A percentile compares a stretch with the other conserved stretches of the same genome.
These are phyloP conservation scores for Diaporthe batatas DNA, from an alignment of 2,329 filamentous ascomycete genomes.

Conservation along the genomic window DNA sequence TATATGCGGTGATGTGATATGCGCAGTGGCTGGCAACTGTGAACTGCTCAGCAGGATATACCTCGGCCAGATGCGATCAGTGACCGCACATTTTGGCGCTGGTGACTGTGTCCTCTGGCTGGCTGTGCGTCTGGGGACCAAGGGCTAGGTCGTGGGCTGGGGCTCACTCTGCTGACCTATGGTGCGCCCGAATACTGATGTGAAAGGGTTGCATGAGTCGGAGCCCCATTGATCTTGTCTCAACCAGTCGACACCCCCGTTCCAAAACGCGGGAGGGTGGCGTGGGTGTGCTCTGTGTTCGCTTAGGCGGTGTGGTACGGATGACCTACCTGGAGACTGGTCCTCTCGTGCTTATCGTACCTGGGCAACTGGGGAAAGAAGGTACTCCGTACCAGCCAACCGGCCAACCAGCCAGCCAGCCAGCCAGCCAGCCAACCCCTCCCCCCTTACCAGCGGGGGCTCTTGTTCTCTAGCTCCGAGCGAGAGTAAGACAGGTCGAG, in stretches of 20 bases:
- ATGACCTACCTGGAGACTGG: slow-evolving; percentile 25
- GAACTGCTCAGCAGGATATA: neutral
- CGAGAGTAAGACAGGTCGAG: slow-evolving; percentile 7
- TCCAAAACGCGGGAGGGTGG: slow-evolving; percentile 36
- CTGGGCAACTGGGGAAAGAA: neutral
- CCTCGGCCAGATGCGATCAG: neutral
- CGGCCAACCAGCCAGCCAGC: too few species aligned
- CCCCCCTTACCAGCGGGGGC: too few species aligned
- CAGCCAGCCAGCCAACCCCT: too few species aligned
- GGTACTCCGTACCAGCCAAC: neutral
- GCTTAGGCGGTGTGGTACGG: slow-evolving; percentile 29
- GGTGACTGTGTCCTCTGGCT: neutral
- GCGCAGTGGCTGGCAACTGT: neutral
- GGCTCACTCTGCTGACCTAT: neutral
- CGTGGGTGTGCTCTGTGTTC: slow-evolving; percentile 38
- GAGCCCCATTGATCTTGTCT: slow-evolving; percentile 7
- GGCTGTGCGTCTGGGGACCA: neutral
- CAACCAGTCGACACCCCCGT: slow-evolving; percentile 16
- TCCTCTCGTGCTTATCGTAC: neutral
- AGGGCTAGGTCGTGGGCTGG: slow-evolving; percentile 19
- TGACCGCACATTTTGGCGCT: neutral
- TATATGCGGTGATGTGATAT: neutral
- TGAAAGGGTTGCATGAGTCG: neutral
- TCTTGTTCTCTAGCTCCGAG: neutral
- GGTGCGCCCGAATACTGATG: slow-evolving; percentile 1